Conservation (phyloP, 2,329 filamentous ascomycete genomes). For the Cladosporium sp. region DNA sequence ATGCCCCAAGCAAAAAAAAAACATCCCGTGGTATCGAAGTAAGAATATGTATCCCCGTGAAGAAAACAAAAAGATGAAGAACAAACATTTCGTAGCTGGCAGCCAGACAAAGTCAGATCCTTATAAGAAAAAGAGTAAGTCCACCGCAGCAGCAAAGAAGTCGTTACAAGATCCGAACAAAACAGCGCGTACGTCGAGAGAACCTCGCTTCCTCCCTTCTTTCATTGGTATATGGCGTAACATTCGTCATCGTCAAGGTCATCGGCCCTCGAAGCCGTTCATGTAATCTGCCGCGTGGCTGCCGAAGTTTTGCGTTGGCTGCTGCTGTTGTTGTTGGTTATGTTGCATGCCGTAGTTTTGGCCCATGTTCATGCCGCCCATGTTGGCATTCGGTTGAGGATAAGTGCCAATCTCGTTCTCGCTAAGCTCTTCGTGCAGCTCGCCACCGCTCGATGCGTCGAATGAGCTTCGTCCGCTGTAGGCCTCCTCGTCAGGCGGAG, state of each 20-base stretch:
- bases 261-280: slow-evolving; percentile 40
- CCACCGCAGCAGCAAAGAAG: not conserved
- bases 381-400: slow-evolving; percentile 25
- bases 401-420: slow-evolving; percentile 48
- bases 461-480: slow-evolving; percentile 79
- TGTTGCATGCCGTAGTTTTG: slow-evolving; percentile 15
- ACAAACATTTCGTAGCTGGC: not conserved
- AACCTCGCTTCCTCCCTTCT: not conserved
- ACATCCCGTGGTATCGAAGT: slow-evolving; percentile 1
- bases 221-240: not conserved
- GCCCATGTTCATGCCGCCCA: slow-evolving; percentile 17
- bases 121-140: no score
- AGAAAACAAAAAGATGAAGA: not conserved
- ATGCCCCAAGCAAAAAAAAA: not conserved
- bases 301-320: slow-evolving; percentile 23
- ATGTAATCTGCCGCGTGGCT: slow-evolving; percentile 33
- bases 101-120: not conserved
- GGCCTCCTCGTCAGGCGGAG: slow-evolving; percentile 52
- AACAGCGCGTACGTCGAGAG: not conserved
- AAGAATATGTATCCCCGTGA: not conserved
- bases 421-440: slow-evolving; percentile 64
- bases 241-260: slow-evolving; percentile 17
- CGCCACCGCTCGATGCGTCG: slow-evolving; percentile 69
- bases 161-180: not conserved
- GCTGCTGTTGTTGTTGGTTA: slow-evolving; percentile 24